These are phyloP conservation scores for Penicillium sp. DNA, from an alignment of 2,329 filamentous ascomycete genomes.

Conservation along the genomic window DNA sequence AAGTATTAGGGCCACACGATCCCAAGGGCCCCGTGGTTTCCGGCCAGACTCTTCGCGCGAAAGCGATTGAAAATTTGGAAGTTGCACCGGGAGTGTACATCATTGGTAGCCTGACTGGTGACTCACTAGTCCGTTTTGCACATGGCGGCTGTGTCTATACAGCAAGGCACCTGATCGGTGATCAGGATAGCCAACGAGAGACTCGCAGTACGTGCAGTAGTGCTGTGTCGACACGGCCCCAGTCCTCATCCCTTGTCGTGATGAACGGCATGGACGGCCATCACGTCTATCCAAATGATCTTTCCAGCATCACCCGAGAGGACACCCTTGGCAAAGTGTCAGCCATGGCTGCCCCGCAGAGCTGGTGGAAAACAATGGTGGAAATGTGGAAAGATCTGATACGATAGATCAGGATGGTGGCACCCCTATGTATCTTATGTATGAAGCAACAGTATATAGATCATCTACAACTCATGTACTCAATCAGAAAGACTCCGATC, in stretches of 20 bases:
- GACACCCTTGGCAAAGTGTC: conserved; percentile 21
- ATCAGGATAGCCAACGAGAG: conserved; percentile 18
- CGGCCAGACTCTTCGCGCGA: conserved; percentile 53
- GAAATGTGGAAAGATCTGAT: conserved; percentile 21
- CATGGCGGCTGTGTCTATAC: conserved; percentile 58
- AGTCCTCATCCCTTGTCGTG: conserved; percentile 29
- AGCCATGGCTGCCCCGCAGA: conserved; percentile 11
- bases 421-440: no score
- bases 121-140: conserved; percentile 59
- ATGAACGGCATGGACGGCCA: conserved; percentile 43
- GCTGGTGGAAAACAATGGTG: conserved; percentile 23
- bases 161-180: conserved; percentile 51
- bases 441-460: no score
- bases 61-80: conserved; percentile 53
- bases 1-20: conserved; percentile 44
- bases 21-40: conserved; percentile 43
- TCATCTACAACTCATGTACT: no score
- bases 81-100: conserved; percentile 54
- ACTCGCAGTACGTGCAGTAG: conserved; percentile 20
- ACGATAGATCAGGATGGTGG: conserved; percentile 12
- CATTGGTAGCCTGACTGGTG: conserved; percentile 59
- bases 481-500: not conserved
- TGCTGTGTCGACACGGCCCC: conserved; percentile 15
- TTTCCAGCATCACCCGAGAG: conserved; percentile 12
- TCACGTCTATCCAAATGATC: conserved; percentile 20